Base-by-base conservation (phyloP, 257 asterid genomes). In the Oldenlandia corymbosa region DNA sequence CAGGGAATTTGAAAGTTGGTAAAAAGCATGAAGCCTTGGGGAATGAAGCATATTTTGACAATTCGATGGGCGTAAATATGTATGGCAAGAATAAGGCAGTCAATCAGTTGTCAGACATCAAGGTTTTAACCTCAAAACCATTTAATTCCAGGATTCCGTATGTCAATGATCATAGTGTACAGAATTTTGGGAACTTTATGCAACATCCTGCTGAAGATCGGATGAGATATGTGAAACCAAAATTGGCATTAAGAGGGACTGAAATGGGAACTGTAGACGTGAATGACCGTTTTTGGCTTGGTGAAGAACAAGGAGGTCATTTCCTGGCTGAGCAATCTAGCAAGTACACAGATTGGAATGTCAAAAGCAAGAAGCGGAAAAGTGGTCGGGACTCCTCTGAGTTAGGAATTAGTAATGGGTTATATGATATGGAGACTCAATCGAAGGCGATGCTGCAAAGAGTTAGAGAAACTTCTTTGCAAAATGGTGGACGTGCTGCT, bases 51-150 rank as follows among this genome's bases (percentile, higher is more conserved):
- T 78, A 79, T 21, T 28, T 58, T 46, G 91, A 81, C 66, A 72
- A 80, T 79, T 76, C 71, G 41, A 58, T 73, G 80, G 84, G 80
- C 63, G 58, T 62, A 55, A 78, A 85, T 42, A 84, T 78, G 66
- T 69, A 74, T 69, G 85, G 94, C 52, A 81, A 85, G 82, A 88
- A 84, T 75, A 90, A 76, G 73, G 67, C 79, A 66, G 81, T 88
- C 67, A 88, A 87, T 68, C 88, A 83, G 75, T 79, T 90, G 77
- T 90, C 97, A 37, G 96, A 89, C 74, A 90, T 84, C 75, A 83
- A 68, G 79, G 88, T 85, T 51, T 69, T 84, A 68, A 87, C 95
- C 64, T 72, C 97, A 45, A 90, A 83, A 70, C 87, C 96, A 52
- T 67, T 83, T 57, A 79, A 68, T 65, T 68, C 75, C 14, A 82